These are phyloP conservation scores for Cryphonectria japonica DNA, from an alignment of 2,329 filamentous ascomycete genomes.

Conservation along the genomic window DNA sequence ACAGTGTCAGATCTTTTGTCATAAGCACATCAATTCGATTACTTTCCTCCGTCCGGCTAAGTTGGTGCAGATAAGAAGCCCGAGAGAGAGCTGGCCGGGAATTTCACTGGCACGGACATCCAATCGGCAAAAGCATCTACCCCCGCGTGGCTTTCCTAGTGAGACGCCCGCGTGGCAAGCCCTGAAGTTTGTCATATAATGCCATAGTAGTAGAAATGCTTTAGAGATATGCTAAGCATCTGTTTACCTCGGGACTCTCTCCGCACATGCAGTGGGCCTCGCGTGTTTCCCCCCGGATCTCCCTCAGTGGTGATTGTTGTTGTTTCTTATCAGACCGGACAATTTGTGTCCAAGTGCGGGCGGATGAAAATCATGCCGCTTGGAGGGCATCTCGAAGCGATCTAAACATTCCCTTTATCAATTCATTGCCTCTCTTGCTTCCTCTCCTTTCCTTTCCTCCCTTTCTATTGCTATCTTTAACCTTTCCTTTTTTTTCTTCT, in stretches of 20 bases:
- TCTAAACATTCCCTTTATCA: neutral
- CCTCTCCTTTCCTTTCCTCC: neutral
- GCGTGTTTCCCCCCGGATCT: neutral
- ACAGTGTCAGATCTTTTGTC: neutral
- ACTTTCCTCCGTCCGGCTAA: neutral
- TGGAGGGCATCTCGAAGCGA: neutral
- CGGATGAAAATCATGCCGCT: slow-evolving; percentile 1
- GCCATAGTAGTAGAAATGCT: neutral
- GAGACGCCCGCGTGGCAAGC: neutral
- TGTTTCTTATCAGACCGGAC: slow-evolving; percentile 1
- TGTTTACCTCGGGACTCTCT: neutral
- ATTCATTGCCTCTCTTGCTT: neutral
- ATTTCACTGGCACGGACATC: neutral
- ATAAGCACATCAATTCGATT: neutral
- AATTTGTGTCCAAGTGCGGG: neutral
- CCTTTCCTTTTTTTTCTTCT: neutral
- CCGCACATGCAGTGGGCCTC: neutral
- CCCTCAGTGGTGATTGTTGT: neutral
- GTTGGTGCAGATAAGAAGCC: neutral
- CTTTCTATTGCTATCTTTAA: neutral
- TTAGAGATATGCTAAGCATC: neutral
- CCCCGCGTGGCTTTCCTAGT: neutral
- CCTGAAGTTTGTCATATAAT: neutral
- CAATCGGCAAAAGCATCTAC: neutral
- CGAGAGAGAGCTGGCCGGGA: neutral